phyloP scores from a whole-genome alignment of 1,284 basidiomycete species.

The Termitomyces sp. region DNA sequence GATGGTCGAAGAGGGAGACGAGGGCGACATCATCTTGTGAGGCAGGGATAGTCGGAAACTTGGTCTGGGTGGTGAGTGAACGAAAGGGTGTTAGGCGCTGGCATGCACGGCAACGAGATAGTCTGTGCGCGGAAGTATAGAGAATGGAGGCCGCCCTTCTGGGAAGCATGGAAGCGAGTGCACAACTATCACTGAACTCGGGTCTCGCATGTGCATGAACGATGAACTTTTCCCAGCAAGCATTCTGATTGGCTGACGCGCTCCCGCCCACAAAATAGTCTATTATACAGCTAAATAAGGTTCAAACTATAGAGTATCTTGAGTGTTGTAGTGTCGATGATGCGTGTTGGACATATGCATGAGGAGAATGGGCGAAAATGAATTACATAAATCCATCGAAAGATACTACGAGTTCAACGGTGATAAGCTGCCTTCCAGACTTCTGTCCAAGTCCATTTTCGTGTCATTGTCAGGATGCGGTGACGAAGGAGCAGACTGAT shows the following conservation, averaged over 20 bases:
- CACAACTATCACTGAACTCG: neutral
- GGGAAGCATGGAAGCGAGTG: slow-evolving; percentile 48
- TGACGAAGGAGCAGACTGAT: slow-evolving; percentile 13
- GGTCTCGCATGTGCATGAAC: too few species aligned
- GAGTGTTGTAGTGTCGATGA: slow-evolving; percentile 2
- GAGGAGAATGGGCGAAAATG: slow-evolving; percentile 13
- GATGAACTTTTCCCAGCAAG: neutral
- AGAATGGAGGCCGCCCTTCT: slow-evolving; percentile 41
- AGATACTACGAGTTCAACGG: slow-evolving; percentile 23
- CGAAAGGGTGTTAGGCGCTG: slow-evolving; percentile 26
- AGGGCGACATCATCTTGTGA: slow-evolving; percentile 61
- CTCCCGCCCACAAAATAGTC: neutral
- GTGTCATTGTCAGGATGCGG: slow-evolving; percentile 18
- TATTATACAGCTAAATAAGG: neutral
- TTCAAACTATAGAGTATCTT: slow-evolving; percentile 1
- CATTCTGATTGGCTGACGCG: slow-evolving; percentile 9
- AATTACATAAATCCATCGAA: slow-evolving; percentile 12
- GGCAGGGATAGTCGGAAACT: slow-evolving; percentile 43
- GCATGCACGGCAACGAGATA: slow-evolving; percentile 44
- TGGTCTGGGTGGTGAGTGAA: slow-evolving; percentile 30
- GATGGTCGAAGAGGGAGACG: slow-evolving; percentile 67
- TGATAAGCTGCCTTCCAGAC: slow-evolving; percentile 29
- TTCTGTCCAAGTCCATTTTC: slow-evolving; percentile 22
- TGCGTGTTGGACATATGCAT: slow-evolving; percentile 36
- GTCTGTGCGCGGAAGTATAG: slow-evolving; percentile 30